These are phyloP conservation scores for Triticum dicoccoides DNA, from an alignment of 176 grass and related monocot species.

Conservation along the genomic window DNA sequence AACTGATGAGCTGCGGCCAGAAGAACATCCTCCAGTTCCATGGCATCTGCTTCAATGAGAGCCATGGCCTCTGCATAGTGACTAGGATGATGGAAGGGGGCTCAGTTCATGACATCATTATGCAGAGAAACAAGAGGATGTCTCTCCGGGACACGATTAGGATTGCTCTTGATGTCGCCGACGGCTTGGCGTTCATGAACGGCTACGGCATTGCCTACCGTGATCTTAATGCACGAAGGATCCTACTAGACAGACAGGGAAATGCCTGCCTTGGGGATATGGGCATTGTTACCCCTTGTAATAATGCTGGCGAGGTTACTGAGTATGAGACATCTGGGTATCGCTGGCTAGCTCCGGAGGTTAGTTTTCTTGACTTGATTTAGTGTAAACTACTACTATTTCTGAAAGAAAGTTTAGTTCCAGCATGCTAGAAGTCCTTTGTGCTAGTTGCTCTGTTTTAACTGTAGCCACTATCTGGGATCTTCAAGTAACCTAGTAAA, in stretches of 20 bases:
- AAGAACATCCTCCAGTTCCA: slow-evolving; percentile 91
- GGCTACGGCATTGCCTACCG: slow-evolving; percentile 77
- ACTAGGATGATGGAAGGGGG: slow-evolving; percentile 97
- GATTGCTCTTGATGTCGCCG: slow-evolving; percentile 82
- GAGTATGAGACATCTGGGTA: slow-evolving; percentile 96
- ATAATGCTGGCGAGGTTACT: slow-evolving; percentile 86
- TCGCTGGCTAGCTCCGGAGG: slow-evolving; percentile 97
- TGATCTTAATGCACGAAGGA: slow-evolving; percentile 76
- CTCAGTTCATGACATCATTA: slow-evolving; percentile 62
- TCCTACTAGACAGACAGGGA: slow-evolving; percentile 79
- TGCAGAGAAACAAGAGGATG: slow-evolving; percentile 78
- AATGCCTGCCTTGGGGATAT: slow-evolving; percentile 96
- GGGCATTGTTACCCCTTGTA: slow-evolving; percentile 88
- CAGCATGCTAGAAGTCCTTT: slow-evolving; percentile 6
- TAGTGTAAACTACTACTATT: slow-evolving; percentile 2
- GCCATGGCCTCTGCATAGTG: slow-evolving; percentile 75
- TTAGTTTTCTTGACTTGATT: slow-evolving; percentile 42
- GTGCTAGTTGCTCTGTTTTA: slow-evolving; percentile 7
- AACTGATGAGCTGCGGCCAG: slow-evolving; percentile 96
- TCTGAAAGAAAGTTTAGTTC: slow-evolving; percentile 12
- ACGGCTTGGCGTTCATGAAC: slow-evolving; percentile 91
- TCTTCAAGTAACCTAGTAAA: slow-evolving; percentile 15
- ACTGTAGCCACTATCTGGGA: background rate
- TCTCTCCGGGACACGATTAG: slow-evolving; percentile 50
- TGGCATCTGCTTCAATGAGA: slow-evolving; percentile 82